Evolutionary conservation across 768 basidiomycete genomes (phyloP), one percentile per base, ranked within the genome.

Genomic region (Piloderma croceum): DNA sequence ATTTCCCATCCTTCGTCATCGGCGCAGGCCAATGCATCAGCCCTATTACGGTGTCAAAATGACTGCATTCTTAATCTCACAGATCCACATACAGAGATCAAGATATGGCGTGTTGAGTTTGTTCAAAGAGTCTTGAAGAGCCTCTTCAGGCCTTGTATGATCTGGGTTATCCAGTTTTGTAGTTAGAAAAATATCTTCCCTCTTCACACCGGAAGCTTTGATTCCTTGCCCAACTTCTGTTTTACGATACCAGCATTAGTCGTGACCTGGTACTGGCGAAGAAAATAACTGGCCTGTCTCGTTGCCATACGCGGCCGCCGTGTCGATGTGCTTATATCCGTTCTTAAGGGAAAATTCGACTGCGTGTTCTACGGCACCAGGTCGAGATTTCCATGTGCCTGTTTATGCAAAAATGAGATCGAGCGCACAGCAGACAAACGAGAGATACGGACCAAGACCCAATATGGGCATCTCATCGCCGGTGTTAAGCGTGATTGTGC

Each of bases 21-120:
- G 86, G 81, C 15, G 82, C 77, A 11, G 88, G 89, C 87, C 85
- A 88, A 62, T 88, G 85, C 73, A 88, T 78, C 43, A 87, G 66
- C 76, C 78, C 80, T 82, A 43, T 5, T n/a, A n/a, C n/a, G n/a
- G n/a, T n/a, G n/a, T n/a, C n/a, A n/a, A n/a, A n/a, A n/a, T n/a
- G n/a, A n/a, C n/a, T n/a, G n/a, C n/a, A n/a, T n/a, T n/a, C n/a
- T n/a, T n/a, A n/a, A n/a, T n/a, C n/a, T 15, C 44, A 43, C 47
- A 54, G 47, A 56, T 48, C 15, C 47, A 61, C 68, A 52, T 54
- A 78, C 83, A 90, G 19, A 90, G 76, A 54, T 92, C 87, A 34
- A 92, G 67, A 57, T 92, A 92, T 36, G 77, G 68, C 1, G 80
- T 82, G 22, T 75, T 77, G 34, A 94, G 78, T 39, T 71, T 67